phyloP scores from a whole-genome alignment of 2,329 filamentous ascomycete genomes.

The Ambrosiella beaveri region DNA sequence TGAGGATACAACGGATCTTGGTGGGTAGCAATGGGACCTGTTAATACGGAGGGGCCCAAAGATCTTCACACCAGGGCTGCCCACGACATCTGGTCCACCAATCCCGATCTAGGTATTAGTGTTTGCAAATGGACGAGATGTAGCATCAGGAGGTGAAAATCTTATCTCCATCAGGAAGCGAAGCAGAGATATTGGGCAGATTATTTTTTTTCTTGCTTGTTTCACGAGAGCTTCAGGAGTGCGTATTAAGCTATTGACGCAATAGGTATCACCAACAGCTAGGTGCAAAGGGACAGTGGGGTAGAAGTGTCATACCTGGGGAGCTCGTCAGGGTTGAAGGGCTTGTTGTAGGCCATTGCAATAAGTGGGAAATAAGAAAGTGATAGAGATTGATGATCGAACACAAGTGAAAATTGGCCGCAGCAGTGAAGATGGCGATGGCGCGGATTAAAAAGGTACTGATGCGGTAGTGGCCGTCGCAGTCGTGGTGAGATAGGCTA shows the following conservation, averaged over 20 bases:
- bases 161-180: not conserved
- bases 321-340: slow-evolving; percentile 86
- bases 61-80: too few relatives aligned
- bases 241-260: not conserved
- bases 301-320: slow-evolving; percentile 49
- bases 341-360: slow-evolving; percentile 84
- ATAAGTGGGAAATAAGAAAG: not conserved
- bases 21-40: not conserved
- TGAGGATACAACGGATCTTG: not conserved
- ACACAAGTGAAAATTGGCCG: not conserved
- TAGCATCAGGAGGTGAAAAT: not conserved
- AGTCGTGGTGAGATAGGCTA: not conserved
- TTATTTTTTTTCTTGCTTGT: not conserved
- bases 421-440: not conserved
- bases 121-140: not conserved
- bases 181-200: not conserved
- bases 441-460: not conserved
- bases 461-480: not conserved
- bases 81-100: too few relatives aligned
- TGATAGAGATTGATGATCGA: not conserved
- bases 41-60: not conserved
- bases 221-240: slow-evolving; percentile 9
- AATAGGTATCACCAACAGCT: not conserved
- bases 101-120: not conserved
- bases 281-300: not conserved